Percentiles rank a stretch among this genome's conserved stretches.
Conservation (phyloP, 352 stramenopile species). For the Globisporangium lucens region DNA sequence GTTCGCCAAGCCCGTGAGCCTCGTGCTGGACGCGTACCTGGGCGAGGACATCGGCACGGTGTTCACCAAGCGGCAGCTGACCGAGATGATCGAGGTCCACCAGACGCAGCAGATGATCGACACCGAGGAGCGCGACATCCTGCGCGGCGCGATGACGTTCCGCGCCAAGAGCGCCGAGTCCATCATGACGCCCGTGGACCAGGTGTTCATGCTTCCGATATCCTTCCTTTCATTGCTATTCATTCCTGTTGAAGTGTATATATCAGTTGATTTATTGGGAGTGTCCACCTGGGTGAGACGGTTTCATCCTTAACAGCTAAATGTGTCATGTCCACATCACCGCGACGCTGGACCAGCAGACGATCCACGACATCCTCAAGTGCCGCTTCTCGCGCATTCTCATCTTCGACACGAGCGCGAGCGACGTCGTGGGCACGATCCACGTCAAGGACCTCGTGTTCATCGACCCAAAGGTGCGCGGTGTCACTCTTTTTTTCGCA, state of each 20-base stretch:
- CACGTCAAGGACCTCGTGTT: conserved; percentile 99
- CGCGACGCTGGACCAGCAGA: conserved; percentile 56
- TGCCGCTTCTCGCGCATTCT: conserved; percentile 96
- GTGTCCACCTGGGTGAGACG: not conserved
- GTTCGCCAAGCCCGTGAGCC: conserved; percentile 93
- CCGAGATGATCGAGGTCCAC: conserved; percentile 96
- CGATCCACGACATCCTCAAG: conserved; percentile 95
- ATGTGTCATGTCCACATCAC: conserved; percentile 17
- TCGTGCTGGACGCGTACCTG: conserved; percentile 90
- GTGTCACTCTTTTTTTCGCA: too few relatives aligned
- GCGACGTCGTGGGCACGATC: conserved; percentile 96
- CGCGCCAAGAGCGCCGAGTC: conserved; percentile 88
- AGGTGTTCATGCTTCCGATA: conserved; percentile 95
- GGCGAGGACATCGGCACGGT: conserved; percentile 95
- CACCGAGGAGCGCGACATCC: conserved; percentile 91
- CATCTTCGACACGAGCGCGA: conserved; percentile 69
- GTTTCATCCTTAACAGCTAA: not conserved
- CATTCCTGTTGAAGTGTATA: not conserved
- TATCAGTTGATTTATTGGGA: not conserved
- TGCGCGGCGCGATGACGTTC: conserved; percentile 95
- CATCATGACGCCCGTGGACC: conserved; percentile 93
- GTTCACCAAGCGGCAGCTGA: conserved; percentile 93
- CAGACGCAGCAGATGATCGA: conserved; percentile 92
- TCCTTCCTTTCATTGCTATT: conserved; percentile 10
- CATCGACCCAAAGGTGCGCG: conserved; percentile 94